Percentiles rank a stretch among this genome's conserved stretches.
Conservation (phyloP, 768 basidiomycete genomes). For the Xanthoconium purpureum region DNA sequence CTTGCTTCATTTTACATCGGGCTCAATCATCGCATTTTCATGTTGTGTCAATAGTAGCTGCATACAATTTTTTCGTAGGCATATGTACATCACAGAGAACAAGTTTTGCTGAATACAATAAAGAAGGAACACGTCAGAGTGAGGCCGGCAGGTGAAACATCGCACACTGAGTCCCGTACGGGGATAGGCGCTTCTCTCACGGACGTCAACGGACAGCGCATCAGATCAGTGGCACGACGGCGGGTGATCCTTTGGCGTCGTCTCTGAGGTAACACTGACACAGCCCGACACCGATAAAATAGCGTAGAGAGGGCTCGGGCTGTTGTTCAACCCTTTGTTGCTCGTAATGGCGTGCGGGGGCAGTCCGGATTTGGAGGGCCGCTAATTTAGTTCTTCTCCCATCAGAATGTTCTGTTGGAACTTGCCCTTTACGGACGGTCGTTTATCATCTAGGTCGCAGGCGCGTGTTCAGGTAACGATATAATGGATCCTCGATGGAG, state of each 20-base stretch:
- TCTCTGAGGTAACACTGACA: slow-evolving; percentile 12
- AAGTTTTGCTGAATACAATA: slow-evolving; percentile 29
- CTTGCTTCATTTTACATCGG: slow-evolving; percentile 32
- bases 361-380: slow-evolving; percentile 7
- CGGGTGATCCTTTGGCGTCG: slow-evolving; percentile 1
- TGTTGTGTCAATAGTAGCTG: slow-evolving; percentile 39
- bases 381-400: neutral
- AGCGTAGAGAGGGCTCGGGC: neutral
- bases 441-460: slow-evolving; percentile 20
- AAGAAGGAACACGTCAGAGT: neutral
- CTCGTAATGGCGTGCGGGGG: too few species aligned
- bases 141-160: slow-evolving; percentile 1
- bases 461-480: slow-evolving; percentile 8
- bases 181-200: slow-evolving; percentile 6
- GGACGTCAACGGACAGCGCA: neutral
- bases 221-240: neutral
- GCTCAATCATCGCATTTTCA: slow-evolving; percentile 29
- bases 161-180: neutral
- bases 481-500: slow-evolving; percentile 2
- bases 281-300: slow-evolving; percentile 17
- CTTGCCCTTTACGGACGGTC: slow-evolving; percentile 12
- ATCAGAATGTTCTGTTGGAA: slow-evolving; percentile 34
- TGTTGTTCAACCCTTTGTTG: too few species aligned
- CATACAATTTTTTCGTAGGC: slow-evolving; percentile 32
- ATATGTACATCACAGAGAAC: slow-evolving; percentile 35